Percentiles rank a stretch among this genome's conserved stretches.
These are phyloP conservation scores for Tephrocybe sp. DNA, from an alignment of 768 basidiomycete species.

Conservation along the genomic window DNA sequence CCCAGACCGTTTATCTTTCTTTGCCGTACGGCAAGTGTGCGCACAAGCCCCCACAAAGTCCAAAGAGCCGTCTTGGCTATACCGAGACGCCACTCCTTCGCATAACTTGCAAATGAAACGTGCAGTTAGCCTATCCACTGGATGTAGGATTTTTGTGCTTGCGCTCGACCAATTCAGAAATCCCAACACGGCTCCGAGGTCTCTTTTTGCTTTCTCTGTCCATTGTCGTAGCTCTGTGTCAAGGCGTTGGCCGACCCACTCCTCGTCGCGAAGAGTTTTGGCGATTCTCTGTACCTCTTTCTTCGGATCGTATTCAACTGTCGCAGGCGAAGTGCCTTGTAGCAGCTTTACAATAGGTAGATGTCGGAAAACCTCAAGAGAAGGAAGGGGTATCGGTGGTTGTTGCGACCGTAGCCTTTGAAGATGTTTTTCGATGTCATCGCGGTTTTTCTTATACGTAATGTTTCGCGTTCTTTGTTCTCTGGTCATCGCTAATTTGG, in stretches of 20 bases:
- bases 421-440: conserved; percentile 41
- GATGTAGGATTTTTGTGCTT: conserved; percentile 45
- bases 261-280: conserved; percentile 24
- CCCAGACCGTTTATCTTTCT: conserved; percentile 22
- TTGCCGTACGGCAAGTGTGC: conserved; percentile 48
- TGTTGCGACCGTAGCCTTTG: conserved; percentile 38
- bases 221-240: conserved; percentile 45
- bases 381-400: conserved; percentile 34
- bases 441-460: conserved; percentile 24
- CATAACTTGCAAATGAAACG: conserved; percentile 59
- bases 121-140: conserved; percentile 55
- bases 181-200: conserved; percentile 47
- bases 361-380: conserved; percentile 43
- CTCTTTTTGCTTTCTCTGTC: conserved; percentile 39
- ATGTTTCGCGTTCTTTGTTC: conserved; percentile 18
- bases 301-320: conserved; percentile 7
- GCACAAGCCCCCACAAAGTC: conserved; percentile 57
- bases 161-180: conserved; percentile 49
- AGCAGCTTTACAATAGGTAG: conserved; percentile 43
- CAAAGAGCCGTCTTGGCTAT: conserved; percentile 42
- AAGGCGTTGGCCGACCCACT: conserved; percentile 35
- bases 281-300: conserved; percentile 4
- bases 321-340: conserved; percentile 22
- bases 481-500: conserved; percentile 20
- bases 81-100: conserved; percentile 28